Conservation (phyloP, 352 stramenopile species). For the Phytophthora cactorum region DNA sequence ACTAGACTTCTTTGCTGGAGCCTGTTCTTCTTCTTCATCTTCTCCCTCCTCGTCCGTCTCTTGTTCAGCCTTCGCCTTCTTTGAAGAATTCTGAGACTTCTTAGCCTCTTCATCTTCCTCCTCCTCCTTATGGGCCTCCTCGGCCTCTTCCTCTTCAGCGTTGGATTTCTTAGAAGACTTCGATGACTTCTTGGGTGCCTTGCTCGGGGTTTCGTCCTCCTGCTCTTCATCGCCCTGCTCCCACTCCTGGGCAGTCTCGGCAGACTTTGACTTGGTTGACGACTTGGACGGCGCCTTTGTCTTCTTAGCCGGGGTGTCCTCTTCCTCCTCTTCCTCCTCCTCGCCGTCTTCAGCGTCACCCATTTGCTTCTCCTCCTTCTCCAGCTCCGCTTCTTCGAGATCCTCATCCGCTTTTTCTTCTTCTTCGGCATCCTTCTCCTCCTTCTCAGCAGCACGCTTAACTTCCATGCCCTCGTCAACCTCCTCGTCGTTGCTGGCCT, state of each 20-base stretch:
- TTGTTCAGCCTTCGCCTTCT: slow-evolving; percentile 5
- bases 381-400: background rate
- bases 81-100: slow-evolving; percentile 4
- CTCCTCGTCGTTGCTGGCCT: slow-evolving; percentile 24
- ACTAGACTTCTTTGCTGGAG: background rate
- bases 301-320: slow-evolving; percentile 6
- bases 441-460: slow-evolving; percentile 29
- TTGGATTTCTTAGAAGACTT: slow-evolving; percentile 6
- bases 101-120: slow-evolving; percentile 5
- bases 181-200: slow-evolving; percentile 11
- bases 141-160: background rate
- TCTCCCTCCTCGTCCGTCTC: background rate
- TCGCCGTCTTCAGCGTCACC: slow-evolving; percentile 14
- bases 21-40: background rate
- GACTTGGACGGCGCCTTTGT: background rate
- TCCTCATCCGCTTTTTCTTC: slow-evolving; percentile 14
- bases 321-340: slow-evolving; percentile 21
- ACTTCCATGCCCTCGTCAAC: slow-evolving; percentile 23
- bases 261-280: slow-evolving; percentile 8
- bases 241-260: slow-evolving; percentile 2
- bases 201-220: slow-evolving; percentile 2
- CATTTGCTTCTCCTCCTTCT: slow-evolving; percentile 11
- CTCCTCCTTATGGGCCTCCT: background rate
- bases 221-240: background rate
- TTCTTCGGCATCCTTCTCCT: slow-evolving; percentile 15